These are phyloP conservation scores for Candida ulmi DNA, from an alignment of 805 yeast species.

Conservation along the genomic window DNA sequence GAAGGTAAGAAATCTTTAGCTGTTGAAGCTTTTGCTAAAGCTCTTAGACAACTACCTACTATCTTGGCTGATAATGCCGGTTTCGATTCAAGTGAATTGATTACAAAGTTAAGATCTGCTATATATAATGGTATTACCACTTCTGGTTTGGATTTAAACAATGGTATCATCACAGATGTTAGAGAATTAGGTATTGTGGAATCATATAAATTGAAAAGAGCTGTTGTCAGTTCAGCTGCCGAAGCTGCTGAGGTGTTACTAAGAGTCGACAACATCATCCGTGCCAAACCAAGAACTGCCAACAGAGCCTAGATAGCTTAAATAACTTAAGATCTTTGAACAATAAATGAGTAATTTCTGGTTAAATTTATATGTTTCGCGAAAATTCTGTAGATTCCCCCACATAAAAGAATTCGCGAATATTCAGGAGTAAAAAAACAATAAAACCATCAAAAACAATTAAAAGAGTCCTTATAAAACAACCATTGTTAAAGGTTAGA, in stretches of 20 bases:
- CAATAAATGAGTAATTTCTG: too few relatives aligned
- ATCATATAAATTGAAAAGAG: conserved; percentile 83
- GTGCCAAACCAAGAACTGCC: conserved; percentile 97
- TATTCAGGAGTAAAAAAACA: too few relatives aligned
- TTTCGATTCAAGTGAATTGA: conserved; percentile 86
- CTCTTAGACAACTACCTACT: conserved; percentile 91
- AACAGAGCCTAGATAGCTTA: conserved; percentile 59
- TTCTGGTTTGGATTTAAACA: conserved; percentile 82
- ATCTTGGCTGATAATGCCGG: conserved; percentile 98
- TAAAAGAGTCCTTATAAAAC: too few relatives aligned
- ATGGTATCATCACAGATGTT: conserved; percentile 89
- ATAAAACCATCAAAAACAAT: too few relatives aligned
- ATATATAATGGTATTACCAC: conserved; percentile 84
- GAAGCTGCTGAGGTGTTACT: conserved; percentile 96
- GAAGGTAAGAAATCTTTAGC: conserved; percentile 93
- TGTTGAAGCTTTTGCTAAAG: conserved; percentile 85
- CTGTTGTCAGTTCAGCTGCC: conserved; percentile 93
- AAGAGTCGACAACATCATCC: conserved; percentile 93
- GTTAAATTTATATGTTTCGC: too few relatives aligned
- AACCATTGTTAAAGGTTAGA: too few relatives aligned
- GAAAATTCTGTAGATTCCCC: too few relatives aligned
- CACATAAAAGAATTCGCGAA: too few relatives aligned
- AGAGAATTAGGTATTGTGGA: conserved; percentile 90
- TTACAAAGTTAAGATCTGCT: conserved; percentile 83
- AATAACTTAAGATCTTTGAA: too few relatives aligned